These are phyloP conservation scores for Kodamaea plutei DNA, from an alignment of 1,139 yeast species.

Conservation along the genomic window DNA sequence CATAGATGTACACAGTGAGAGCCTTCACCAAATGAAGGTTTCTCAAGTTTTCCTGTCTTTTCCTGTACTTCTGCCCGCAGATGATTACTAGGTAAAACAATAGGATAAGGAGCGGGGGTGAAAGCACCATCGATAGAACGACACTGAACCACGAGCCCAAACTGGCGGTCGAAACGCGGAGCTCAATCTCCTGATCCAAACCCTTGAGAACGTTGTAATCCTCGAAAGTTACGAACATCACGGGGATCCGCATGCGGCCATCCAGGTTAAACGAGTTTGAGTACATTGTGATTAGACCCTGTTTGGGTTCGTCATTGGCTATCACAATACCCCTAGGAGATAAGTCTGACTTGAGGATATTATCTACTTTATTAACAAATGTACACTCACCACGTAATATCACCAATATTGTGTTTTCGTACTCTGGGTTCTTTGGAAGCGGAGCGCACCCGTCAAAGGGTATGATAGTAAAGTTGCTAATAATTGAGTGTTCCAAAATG, in stretches of 20 bases:
- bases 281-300: slow-evolving; percentile 43
- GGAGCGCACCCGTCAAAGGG: slow-evolving; percentile 29
- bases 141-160: slow-evolving; percentile 41
- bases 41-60: slow-evolving; percentile 24
- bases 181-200: slow-evolving; percentile 9
- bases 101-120: slow-evolving; percentile 42
- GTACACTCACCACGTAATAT: slow-evolving; percentile 42
- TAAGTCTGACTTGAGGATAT: slow-evolving; percentile 21
- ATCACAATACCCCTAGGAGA: slow-evolving; percentile 34
- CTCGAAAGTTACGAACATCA: slow-evolving; percentile 38
- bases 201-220: slow-evolving; percentile 24
- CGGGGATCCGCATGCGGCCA: slow-evolving; percentile 30
- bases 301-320: slow-evolving; percentile 40
- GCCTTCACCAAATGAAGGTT: slow-evolving; percentile 35
- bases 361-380: slow-evolving; percentile 36
- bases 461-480: slow-evolving; percentile 24
- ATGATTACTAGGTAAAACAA: slow-evolving; percentile 32
- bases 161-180: slow-evolving; percentile 30
- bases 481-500: slow-evolving; percentile 23
- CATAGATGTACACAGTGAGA: slow-evolving; percentile 39
- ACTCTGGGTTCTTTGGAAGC: slow-evolving; percentile 10
- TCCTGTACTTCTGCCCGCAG: slow-evolving; percentile 27
- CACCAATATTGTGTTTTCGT: slow-evolving; percentile 26
- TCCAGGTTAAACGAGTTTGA: slow-evolving; percentile 38
- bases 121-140: slow-evolving; percentile 37